These are phyloP conservation scores for Mycena crocata DNA, from an alignment of 768 basidiomycete species.

Conservation along the genomic window DNA sequence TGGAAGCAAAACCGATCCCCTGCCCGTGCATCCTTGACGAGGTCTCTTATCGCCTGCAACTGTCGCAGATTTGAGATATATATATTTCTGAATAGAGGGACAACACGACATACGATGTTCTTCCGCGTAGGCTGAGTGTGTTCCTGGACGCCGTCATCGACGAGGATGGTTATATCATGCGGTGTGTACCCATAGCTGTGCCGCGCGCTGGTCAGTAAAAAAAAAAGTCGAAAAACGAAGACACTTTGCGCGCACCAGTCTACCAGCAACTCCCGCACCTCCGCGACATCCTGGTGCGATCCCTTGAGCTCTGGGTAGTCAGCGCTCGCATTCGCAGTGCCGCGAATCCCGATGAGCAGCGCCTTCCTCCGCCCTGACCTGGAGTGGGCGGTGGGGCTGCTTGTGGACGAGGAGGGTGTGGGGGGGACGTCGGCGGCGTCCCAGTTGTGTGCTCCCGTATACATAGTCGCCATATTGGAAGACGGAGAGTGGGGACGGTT, in stretches of 20 bases:
- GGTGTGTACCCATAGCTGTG: background rate
- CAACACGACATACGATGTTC: constrained; percentile 63
- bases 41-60: constrained; percentile 54
- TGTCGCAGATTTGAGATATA: constrained; percentile 31
- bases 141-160: constrained; percentile 49
- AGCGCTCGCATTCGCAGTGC: too few species aligned
- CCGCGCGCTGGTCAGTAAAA: background rate
- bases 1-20: constrained; percentile 69
- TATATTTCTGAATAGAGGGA: background rate
- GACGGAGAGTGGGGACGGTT: too few species aligned
- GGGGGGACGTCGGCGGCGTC: too few species aligned
- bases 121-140: constrained; percentile 53
- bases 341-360: background rate
- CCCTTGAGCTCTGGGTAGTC: background rate
- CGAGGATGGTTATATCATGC: constrained; percentile 53
- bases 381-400: too few species aligned
- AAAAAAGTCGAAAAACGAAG: background rate
- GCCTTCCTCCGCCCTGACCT: background rate
- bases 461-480: too few species aligned
- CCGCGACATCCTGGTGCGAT: background rate
- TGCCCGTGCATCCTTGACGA: constrained; percentile 55
- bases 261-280: background rate
- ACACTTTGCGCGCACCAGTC: background rate
- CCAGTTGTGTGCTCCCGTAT: too few species aligned
- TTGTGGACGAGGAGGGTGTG: too few species aligned